Conservation (phyloP, 192 early-diverging fungal species). For the Backusella macrospora region DNA sequence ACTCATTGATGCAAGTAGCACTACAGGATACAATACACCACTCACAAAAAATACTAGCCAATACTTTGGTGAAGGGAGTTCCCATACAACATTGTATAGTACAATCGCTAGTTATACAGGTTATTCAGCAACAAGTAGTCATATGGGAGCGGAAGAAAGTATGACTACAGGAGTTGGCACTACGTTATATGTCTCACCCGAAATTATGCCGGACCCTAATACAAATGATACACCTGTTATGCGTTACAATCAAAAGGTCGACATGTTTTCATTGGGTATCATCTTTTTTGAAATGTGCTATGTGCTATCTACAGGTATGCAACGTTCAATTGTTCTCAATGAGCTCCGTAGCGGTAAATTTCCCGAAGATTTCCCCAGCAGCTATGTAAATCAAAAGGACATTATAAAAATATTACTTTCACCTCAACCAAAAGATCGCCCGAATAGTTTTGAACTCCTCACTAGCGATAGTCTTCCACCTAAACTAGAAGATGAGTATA, state of each 20-base stretch:
- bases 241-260: conserved; percentile 80
- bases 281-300: conserved; percentile 84
- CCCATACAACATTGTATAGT: not conserved
- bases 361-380: conserved; percentile 67
- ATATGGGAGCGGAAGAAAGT: conserved; percentile 52
- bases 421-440: conserved; percentile 77
- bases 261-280: conserved; percentile 83
- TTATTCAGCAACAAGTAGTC: conserved; percentile 28
- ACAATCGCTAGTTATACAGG: conserved; percentile 21
- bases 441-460: conserved; percentile 80
- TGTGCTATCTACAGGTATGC: conserved; percentile 75
- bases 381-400: conserved; percentile 65
- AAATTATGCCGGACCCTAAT: conserved; percentile 61
- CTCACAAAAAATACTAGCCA: not conserved
- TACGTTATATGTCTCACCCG: conserved; percentile 83
- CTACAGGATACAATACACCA: not conserved
- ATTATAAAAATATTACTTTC: conserved; percentile 75
- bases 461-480: conserved; percentile 82
- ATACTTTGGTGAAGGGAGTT: not conserved
- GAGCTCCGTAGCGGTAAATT: conserved; percentile 78
- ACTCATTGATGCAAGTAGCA: conserved; percentile 27
- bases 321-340: conserved; percentile 65
- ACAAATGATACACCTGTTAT: conserved; percentile 43
- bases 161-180: conserved; percentile 89
- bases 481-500: conserved; percentile 85